Conservation (phyloP, 2,329 filamentous ascomycete genomes). For the Monilinia laxa region DNA sequence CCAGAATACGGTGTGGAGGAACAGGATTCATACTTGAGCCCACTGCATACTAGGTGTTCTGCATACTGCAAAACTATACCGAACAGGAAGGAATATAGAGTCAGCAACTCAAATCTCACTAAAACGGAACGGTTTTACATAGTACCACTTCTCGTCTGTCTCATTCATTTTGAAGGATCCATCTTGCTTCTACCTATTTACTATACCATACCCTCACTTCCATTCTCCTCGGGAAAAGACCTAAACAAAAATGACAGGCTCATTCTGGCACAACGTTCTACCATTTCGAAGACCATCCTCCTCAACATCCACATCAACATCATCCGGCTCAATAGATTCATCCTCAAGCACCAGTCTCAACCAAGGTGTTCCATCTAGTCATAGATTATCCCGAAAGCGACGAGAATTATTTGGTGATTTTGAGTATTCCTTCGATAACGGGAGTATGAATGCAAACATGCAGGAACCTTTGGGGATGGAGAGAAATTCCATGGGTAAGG, state of each 20-base stretch:
- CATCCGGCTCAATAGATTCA: slow-evolving; percentile 17
- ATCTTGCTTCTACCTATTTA: slow-evolving; percentile 3
- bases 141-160: slow-evolving; percentile 2
- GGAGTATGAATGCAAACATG: slow-evolving; percentile 28
- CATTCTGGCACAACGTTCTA: slow-evolving; percentile 32
- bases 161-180: not conserved
- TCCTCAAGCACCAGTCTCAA: slow-evolving; percentile 16
- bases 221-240: not conserved
- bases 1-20: slow-evolving; percentile 10
- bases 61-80: slow-evolving; percentile 15
- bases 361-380: slow-evolving; percentile 2
- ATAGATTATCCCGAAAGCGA: slow-evolving; percentile 14
- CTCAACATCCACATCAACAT: slow-evolving; percentile 15
- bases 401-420: slow-evolving; percentile 15
- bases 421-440: slow-evolving; percentile 9
- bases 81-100: slow-evolving; percentile 15
- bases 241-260: slow-evolving; percentile 30
- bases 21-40: slow-evolving; percentile 9
- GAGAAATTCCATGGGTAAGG: slow-evolving; percentile 30
- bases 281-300: slow-evolving; percentile 21
- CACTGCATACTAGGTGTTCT: slow-evolving; percentile 10
- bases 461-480: slow-evolving; percentile 27
- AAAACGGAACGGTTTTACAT: slow-evolving; percentile 6
- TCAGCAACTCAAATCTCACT: slow-evolving; percentile 9
- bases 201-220: not conserved